Evolutionary conservation across 306 rosid genomes (phyloP).

Genomic region (Trifolium fragiferum): DNA sequence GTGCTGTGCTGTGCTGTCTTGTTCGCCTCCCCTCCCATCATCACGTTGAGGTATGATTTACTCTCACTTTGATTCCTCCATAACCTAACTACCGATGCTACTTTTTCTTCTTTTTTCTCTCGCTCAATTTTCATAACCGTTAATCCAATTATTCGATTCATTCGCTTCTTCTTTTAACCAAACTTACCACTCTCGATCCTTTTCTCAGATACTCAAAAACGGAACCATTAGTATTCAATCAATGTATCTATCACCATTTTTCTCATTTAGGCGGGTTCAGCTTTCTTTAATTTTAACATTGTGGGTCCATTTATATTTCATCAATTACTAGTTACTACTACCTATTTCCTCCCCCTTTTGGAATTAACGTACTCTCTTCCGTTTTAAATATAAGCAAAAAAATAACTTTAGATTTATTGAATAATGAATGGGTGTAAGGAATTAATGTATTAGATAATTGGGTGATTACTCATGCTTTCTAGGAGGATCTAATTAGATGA

Average conservation of each 20-base stretch:
- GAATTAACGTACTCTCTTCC: neutral
- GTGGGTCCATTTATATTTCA: neutral
- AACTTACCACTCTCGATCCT: too few relatives aligned
- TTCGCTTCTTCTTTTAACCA: neutral
- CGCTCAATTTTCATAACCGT: neutral
- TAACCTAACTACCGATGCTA: neutral
- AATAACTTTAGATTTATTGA: too few relatives aligned
- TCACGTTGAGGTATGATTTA: neutral
- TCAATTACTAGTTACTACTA: neutral
- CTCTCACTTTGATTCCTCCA: neutral
- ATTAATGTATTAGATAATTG: too few relatives aligned
- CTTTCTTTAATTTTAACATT: neutral
- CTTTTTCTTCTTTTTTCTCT: neutral
- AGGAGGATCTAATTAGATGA: too few relatives aligned
- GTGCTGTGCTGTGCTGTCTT: neutral
- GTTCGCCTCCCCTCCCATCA: neutral
- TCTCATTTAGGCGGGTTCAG: too few relatives aligned
- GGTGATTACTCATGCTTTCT: too few relatives aligned
- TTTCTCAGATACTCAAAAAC: too few relatives aligned
- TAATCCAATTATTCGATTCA: neutral
- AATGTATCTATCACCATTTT: neutral
- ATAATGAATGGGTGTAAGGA: too few relatives aligned
- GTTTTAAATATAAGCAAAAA: too few relatives aligned
- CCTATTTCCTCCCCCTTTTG: neutral
- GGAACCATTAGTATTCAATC: neutral